Percentiles rank a stretch among this genome's conserved stretches.
These are phyloP conservation scores for Larix kaempferi DNA, from an alignment of 75 land plant species.

Conservation along the genomic window DNA sequence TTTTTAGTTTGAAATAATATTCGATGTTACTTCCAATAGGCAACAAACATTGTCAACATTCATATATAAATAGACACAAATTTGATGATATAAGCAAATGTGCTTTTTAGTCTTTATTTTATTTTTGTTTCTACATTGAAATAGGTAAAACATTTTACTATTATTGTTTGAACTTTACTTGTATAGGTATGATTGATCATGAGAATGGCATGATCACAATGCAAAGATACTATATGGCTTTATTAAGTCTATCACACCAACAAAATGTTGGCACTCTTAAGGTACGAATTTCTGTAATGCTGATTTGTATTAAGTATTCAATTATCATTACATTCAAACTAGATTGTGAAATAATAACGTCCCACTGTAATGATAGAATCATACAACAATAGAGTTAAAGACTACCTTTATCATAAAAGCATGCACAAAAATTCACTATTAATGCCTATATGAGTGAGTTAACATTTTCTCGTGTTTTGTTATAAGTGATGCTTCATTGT, in stretches of 20 bases:
- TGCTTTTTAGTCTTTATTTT: not conserved
- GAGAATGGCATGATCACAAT: not conserved
- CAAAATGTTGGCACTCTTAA: conserved; percentile 4
- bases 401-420: too few species aligned
- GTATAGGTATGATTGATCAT: not conserved
- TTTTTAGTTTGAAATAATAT: too few species aligned
- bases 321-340: not conserved
- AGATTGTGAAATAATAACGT: not conserved
- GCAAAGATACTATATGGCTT: conserved; percentile 10
- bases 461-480: too few species aligned
- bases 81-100: too few species aligned
- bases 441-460: too few species aligned
- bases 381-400: not conserved
- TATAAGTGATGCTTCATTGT: too few species aligned
- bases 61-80: too few species aligned
- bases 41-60: too few species aligned
- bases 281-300: not conserved
- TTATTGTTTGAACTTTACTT: not conserved
- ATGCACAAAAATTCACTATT: too few species aligned
- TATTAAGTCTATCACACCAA: conserved; percentile 9
- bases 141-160: not conserved
- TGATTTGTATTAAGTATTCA: not conserved
- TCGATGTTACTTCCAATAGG: too few species aligned
- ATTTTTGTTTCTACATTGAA: not conserved
- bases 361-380: not conserved